Conservation (phyloP, 306 rosid species). For the Hippophae rhamnoides region DNA sequence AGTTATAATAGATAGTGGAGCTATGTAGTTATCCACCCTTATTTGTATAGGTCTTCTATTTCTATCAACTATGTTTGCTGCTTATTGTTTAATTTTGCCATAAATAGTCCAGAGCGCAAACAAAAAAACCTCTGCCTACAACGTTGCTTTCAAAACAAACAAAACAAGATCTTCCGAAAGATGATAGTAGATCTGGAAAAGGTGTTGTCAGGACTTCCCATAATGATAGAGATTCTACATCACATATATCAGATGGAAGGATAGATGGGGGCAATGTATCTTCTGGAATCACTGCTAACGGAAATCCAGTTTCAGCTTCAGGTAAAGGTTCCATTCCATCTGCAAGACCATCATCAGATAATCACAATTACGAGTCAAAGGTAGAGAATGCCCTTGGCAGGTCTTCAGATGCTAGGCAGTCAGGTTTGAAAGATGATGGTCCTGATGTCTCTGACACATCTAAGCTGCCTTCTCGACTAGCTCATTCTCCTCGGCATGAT, state of each 20-base stretch:
- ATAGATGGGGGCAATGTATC: slow-evolving; percentile 31
- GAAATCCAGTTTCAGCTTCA: slow-evolving; percentile 36
- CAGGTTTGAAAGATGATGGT: slow-evolving; percentile 63
- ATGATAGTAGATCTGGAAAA: slow-evolving; percentile 75
- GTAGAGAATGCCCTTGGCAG: slow-evolving; percentile 51
- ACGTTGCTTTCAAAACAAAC: slow-evolving; percentile 52
- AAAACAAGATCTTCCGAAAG: slow-evolving; percentile 74
- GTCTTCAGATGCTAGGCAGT: slow-evolving; percentile 52
- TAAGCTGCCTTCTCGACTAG: slow-evolving; percentile 59
- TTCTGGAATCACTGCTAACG: slow-evolving; percentile 50
- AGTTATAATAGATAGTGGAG: too few relatives aligned
- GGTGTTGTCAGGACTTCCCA: slow-evolving; percentile 44
- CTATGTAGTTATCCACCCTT: not conserved
- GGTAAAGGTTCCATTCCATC: slow-evolving; percentile 43
- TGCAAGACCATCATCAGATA: slow-evolving; percentile 35
- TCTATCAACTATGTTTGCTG: not conserved
- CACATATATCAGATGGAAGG: slow-evolving; percentile 58
- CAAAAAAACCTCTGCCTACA: slow-evolving; percentile 53
- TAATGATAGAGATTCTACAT: slow-evolving; percentile 51
- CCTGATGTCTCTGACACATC: slow-evolving; percentile 48
- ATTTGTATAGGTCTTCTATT: slow-evolving; percentile 1
- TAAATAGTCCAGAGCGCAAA: slow-evolving; percentile 54
- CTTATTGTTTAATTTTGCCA: slow-evolving; percentile 19
- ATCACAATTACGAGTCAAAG: slow-evolving; percentile 52
- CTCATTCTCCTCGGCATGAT: slow-evolving; percentile 82